A percentile compares a stretch with the other conserved stretches of the same genome.
Conservation (phyloP, 2,329 filamentous ascomycete genomes). For the Nigrospora sphaerica region DNA sequence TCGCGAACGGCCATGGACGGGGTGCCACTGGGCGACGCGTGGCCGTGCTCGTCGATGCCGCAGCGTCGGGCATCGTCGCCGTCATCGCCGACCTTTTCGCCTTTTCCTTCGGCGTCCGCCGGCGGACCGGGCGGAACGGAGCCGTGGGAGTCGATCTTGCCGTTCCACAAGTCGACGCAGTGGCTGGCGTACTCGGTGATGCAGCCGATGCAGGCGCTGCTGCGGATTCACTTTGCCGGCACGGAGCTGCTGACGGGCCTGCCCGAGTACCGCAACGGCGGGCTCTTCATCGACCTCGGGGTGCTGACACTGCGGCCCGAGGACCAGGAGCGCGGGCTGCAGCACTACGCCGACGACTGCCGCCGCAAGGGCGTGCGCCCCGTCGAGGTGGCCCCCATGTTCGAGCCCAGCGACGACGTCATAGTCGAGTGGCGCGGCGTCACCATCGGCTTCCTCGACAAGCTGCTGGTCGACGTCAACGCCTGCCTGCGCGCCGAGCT, state of each 20-base stretch:
- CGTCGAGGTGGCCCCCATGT: constrained; percentile 49
- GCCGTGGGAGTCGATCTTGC: constrained; percentile 32
- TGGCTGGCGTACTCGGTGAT: constrained; percentile 70
- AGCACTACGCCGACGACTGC: constrained; percentile 29
- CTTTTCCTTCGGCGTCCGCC: constrained; percentile 4
- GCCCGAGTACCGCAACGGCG: constrained; percentile 84
- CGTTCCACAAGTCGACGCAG: constrained; percentile 59
- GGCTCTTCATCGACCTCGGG: constrained; percentile 65
- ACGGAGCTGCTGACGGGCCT: constrained; percentile 56
- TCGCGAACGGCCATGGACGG: constrained; percentile 84
- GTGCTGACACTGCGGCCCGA: constrained; percentile 43
- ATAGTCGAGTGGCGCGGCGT: constrained; percentile 61
- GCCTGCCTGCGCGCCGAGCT: constrained; percentile 18
- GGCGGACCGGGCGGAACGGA: neutral
- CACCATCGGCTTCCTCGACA: constrained; percentile 53
- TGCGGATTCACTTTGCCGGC: constrained; percentile 44
- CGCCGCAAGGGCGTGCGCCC: constrained; percentile 15
- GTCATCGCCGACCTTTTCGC: constrained; percentile 7
- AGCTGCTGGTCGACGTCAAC: constrained; percentile 42
- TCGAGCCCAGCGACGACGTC: constrained; percentile 52
- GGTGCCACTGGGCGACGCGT: constrained; percentile 83
- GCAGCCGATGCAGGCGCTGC: constrained; percentile 50
- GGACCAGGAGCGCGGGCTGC: constrained; percentile 32
- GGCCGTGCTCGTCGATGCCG: constrained; percentile 62
- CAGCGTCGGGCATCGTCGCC: constrained; percentile 2